Conservation (phyloP, 352 stramenopile genomes). For the Phytopythium aichiense region DNA sequence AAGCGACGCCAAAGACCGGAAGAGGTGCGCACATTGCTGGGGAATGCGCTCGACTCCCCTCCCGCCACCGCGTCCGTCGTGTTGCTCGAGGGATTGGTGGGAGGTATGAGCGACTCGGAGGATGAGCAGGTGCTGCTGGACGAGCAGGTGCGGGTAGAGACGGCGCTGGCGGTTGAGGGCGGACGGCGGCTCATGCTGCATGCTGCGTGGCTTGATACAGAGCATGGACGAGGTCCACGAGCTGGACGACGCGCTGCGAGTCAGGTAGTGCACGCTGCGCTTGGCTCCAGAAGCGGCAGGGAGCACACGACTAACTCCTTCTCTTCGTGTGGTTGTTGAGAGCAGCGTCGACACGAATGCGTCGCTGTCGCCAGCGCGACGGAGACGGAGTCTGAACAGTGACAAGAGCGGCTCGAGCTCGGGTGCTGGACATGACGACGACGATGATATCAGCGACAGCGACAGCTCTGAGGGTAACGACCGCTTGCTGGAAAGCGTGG, state of each 20-base stretch:
- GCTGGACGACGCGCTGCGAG: constrained; percentile 42
- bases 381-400: constrained; percentile 12
- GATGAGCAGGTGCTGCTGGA: constrained; percentile 44
- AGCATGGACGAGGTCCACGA: constrained; percentile 81
- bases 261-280: constrained; percentile 24
- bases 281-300: too few relatives aligned
- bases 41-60: neutral
- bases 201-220: constrained; percentile 14
- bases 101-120: constrained; percentile 52
- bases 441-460: constrained; percentile 8
- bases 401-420: constrained; percentile 9
- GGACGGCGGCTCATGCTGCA: neutral
- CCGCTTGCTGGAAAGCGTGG: constrained; percentile 1
- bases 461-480: constrained; percentile 9
- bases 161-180: neutral
- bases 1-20: neutral
- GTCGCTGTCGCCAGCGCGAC: constrained; percentile 34
- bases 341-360: constrained; percentile 49
- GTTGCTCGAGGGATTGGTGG: neutral
- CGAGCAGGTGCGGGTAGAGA: constrained; percentile 28
- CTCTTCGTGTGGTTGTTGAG: neutral
- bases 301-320: too few relatives aligned
- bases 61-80: neutral
- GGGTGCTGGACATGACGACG: constrained; percentile 5
- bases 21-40: neutral